A percentile compares a stretch with the other conserved stretches of the same genome.
These are phyloP conservation scores for Bipolaris zeicola DNA, from an alignment of 2,329 filamentous ascomycete genomes.

Conservation along the genomic window DNA sequence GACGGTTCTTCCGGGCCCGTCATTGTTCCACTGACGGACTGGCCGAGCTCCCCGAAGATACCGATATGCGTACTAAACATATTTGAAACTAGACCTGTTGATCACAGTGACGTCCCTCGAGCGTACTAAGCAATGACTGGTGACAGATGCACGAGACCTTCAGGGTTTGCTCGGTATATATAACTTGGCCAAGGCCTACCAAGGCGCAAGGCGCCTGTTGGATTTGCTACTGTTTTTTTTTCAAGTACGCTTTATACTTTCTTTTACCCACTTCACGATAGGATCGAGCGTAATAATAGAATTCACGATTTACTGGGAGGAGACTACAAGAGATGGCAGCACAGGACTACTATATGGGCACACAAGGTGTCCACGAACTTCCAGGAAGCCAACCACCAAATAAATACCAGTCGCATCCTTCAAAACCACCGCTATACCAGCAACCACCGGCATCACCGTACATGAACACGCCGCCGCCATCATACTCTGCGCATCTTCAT, in stretches of 20 bases:
- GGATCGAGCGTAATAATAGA: neutral
- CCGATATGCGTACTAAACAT: constrained; percentile 29
- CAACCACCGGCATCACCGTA: constrained; percentile 23
- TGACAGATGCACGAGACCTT: constrained; percentile 37
- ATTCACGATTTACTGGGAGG: neutral
- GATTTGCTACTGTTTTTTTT: constrained; percentile 10
- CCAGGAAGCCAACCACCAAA: constrained; percentile 23
- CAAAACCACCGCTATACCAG: constrained; percentile 24
- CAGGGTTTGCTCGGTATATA: constrained; percentile 16
- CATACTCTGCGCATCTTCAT: constrained; percentile 26
- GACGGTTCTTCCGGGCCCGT: constrained; percentile 8
- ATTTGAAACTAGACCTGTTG: constrained; percentile 19
- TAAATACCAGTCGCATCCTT: constrained; percentile 18
- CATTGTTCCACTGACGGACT: constrained; percentile 21
- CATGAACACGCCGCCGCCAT: constrained; percentile 12
- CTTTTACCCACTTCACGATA: neutral
- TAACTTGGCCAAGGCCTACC: constrained; percentile 19
- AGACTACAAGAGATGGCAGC: constrained; percentile 35
- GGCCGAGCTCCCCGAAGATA: constrained; percentile 33
- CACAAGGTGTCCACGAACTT: constrained; percentile 28
- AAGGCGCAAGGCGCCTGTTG: neutral
- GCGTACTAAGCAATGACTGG: constrained; percentile 14
- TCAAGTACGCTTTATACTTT: neutral
- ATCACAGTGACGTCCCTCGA: constrained; percentile 35
- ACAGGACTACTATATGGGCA: constrained; percentile 42